A percentile compares a stretch with the other conserved stretches of the same genome.
Evolutionary conservation across 2,329 filamentous ascomycete genomes (phyloP).

Genomic region (Aphanocladium album): DNA sequence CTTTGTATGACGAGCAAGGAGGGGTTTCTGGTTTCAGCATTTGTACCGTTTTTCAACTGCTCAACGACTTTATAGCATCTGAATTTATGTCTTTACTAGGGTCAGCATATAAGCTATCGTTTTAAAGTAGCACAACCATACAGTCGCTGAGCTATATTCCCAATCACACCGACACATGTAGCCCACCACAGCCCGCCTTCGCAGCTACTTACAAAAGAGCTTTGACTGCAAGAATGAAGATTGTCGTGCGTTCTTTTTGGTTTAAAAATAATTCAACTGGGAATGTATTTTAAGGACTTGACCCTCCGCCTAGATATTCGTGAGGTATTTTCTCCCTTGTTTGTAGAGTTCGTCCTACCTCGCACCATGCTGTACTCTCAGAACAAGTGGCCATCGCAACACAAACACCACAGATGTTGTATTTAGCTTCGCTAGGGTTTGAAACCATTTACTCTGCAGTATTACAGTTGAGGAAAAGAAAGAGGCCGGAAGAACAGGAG

Average conservation of each 20-base stretch:
- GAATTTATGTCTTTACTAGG: neutral
- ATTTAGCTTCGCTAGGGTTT: neutral
- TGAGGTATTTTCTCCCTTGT: neutral
- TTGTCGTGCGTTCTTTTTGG: too few species aligned
- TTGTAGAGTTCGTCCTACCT: neutral
- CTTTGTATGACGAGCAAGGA: neutral
- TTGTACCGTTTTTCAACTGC: neutral
- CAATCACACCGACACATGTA: too few species aligned
- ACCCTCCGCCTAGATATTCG: neutral
- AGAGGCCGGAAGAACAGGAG: neutral
- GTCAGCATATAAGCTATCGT: too few species aligned
- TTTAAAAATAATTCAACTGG: too few species aligned
- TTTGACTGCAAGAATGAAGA: too few species aligned
- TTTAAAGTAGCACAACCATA: too few species aligned
- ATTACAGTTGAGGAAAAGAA: neutral
- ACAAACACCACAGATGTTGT: neutral
- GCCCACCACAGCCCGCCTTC: too few species aligned
- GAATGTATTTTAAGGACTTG: too few species aligned
- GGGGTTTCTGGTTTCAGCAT: neutral
- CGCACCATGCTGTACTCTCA: neutral
- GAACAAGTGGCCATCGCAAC: neutral
- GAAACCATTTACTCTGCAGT: neutral
- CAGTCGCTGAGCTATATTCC: too few species aligned
- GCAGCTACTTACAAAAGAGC: too few species aligned
- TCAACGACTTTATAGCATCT: neutral